Conservation (phyloP, 2,329 filamentous ascomycete genomes). For the Colletotrichum lini region DNA sequence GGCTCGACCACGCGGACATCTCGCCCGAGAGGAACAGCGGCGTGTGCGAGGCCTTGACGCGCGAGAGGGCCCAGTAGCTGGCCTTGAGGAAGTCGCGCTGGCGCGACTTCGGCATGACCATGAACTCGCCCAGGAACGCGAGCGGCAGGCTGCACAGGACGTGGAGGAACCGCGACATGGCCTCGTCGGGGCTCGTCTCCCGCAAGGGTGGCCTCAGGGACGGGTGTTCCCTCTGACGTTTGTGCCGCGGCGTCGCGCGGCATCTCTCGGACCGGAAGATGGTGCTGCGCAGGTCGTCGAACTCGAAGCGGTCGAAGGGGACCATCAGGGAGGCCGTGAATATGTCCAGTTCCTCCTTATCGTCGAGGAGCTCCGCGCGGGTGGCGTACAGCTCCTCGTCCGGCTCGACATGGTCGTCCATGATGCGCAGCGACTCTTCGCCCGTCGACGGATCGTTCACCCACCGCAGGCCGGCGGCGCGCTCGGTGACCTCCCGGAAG, state of each 20-base stretch:
- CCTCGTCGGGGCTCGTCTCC: conserved; percentile 11
- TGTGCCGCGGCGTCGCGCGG: neutral
- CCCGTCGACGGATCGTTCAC: conserved; percentile 5
- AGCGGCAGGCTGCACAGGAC: conserved; percentile 28
- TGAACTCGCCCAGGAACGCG: conserved; percentile 15
- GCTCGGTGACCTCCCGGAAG: neutral
- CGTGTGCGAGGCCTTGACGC: conserved; percentile 26
- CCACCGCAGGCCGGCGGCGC: conserved; percentile 14
- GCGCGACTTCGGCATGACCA: neutral
- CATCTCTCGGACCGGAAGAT: conserved; percentile 17
- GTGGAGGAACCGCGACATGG: conserved; percentile 28
- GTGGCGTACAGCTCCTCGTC: conserved; percentile 9
- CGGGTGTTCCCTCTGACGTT: neutral
- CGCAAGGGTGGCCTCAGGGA: neutral
- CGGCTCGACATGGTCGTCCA: neutral
- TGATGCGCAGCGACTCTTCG: neutral
- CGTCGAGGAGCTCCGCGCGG: conserved; percentile 6
- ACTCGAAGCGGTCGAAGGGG: conserved; percentile 8
- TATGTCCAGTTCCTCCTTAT: neutral
- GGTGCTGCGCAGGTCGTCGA: conserved; percentile 16
- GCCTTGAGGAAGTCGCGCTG: conserved; percentile 22
- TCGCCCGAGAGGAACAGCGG: conserved; percentile 28
- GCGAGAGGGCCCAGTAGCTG: conserved; percentile 24
- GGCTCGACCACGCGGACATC: conserved; percentile 32
- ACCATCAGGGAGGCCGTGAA: neutral